These are phyloP conservation scores for Trichomonascaceae sp. DNA, from an alignment of 1,139 yeast species.

Conservation along the genomic window DNA sequence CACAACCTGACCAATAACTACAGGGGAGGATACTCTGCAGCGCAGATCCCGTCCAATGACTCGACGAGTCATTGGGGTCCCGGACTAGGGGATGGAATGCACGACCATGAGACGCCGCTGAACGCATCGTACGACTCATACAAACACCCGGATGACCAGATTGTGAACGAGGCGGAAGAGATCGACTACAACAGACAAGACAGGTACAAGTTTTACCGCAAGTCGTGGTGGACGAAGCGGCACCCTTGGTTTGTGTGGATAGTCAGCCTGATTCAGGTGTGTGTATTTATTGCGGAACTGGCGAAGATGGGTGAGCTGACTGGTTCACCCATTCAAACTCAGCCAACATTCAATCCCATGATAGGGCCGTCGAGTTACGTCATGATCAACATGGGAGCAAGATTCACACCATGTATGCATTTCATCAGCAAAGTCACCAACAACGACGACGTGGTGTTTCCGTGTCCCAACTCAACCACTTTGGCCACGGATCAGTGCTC, in stretches of 20 bases:
- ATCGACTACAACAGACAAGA: too few species aligned
- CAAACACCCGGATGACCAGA: too few species aligned
- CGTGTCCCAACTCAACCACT: slow-evolving; percentile 60
- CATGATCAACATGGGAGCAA: slow-evolving; percentile 56
- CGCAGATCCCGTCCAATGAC: too few species aligned
- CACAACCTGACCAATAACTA: too few species aligned
- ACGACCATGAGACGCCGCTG: too few species aligned
- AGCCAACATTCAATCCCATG: slow-evolving; percentile 71
- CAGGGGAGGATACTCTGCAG: too few species aligned
- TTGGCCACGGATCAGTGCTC: slow-evolving; percentile 42
- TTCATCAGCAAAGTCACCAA: slow-evolving; percentile 39
- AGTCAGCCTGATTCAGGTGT: slow-evolving; percentile 34
- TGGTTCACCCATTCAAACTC: slow-evolving; percentile 55
- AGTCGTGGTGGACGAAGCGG: slow-evolving; percentile 4
- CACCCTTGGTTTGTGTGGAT: slow-evolving; percentile 23
- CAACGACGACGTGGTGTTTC: slow-evolving; percentile 35
- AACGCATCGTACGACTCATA: too few species aligned
- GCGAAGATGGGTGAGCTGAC: slow-evolving; percentile 46
- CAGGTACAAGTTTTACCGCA: too few species aligned
- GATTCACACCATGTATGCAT: slow-evolving; percentile 65
- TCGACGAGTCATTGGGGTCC: too few species aligned
- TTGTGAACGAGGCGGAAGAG: too few species aligned
- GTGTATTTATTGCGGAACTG: slow-evolving; percentile 58
- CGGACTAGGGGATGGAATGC: too few species aligned
- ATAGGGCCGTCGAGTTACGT: slow-evolving; percentile 65